Evolutionary conservation across 495 filamentous ascomycete genomes (phyloP).

Genomic region (Aspergillus taichungensis): DNA sequence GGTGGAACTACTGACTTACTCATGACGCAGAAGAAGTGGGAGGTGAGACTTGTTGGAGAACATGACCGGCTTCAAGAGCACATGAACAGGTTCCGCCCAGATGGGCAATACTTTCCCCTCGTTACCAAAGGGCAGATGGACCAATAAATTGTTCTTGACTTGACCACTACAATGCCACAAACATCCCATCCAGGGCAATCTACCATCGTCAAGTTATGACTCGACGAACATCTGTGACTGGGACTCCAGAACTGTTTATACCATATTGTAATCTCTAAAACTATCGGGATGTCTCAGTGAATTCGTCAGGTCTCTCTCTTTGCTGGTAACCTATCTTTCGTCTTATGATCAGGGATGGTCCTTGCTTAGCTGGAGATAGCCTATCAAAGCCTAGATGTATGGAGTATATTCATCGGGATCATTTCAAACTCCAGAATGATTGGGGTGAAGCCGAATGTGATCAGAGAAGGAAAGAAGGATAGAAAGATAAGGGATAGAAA

Average conservation of each 20-base stretch:
- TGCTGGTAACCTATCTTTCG: too few species aligned
- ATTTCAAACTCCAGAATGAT: too few species aligned
- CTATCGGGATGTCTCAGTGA: too few species aligned
- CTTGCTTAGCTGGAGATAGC: too few species aligned
- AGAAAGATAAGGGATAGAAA: too few species aligned
- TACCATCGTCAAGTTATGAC: conserved; percentile 4
- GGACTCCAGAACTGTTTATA: conserved; percentile 7
- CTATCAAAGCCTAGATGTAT: too few species aligned
- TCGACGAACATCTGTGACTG: conserved; percentile 14
- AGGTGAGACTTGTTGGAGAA: conserved; percentile 14
- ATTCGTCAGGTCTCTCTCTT: too few species aligned
- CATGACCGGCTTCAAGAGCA: conserved; percentile 10
- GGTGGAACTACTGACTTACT: conserved; percentile 15
- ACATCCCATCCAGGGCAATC: conserved; percentile 14
- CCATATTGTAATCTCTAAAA: conserved; percentile 13
- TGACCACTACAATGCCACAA: conserved; percentile 7
- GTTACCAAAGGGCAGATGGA: conserved; percentile 14
- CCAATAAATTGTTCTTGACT: conserved; percentile 15
- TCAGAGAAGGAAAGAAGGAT: too few species aligned
- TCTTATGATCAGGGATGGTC: too few species aligned
- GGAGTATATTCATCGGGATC: too few species aligned
- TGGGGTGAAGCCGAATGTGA: too few species aligned
- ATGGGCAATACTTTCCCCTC: conserved; percentile 12
- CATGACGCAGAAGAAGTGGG: conserved; percentile 13
- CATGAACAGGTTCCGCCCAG: conserved; percentile 11